A percentile compares a stretch with the other conserved stretches of the same genome.
Conservation (phyloP, 78 protist species). For the Dictyostelium citrinum region DNA sequence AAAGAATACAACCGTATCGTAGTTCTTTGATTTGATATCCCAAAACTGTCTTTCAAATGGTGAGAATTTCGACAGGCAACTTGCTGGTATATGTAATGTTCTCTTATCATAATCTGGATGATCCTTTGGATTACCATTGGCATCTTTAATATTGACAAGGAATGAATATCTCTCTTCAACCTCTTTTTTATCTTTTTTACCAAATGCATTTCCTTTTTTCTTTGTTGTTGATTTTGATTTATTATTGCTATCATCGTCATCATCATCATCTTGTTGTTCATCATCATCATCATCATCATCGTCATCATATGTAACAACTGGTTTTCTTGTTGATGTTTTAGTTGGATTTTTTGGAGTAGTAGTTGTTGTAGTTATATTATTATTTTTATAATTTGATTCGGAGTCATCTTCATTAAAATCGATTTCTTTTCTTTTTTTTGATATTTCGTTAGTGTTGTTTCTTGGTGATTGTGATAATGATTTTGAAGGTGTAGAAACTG, state of each 20-base stretch:
- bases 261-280: neutral
- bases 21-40: constrained; percentile 88
- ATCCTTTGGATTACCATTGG: constrained; percentile 4
- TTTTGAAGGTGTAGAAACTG: neutral
- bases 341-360: neutral
- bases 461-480: neutral
- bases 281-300: neutral
- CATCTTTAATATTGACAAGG: constrained; percentile 70
- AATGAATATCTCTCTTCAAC: constrained; percentile 29
- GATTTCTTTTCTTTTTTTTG: constrained; percentile 21
- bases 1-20: constrained; percentile 90
- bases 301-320: neutral
- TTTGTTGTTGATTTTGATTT: neutral
- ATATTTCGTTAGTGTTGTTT: neutral
- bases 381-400: neutral
- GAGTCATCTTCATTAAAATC: neutral
- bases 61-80: neutral
- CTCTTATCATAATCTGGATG: constrained; percentile 80
- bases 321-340: neutral
- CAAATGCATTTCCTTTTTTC: neutral
- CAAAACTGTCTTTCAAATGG: constrained; percentile 94
- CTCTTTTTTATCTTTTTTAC: constrained; percentile 18
- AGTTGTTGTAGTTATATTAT: neutral
- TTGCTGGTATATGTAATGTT: constrained; percentile 82
- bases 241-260: constrained; percentile 7